Conservation (phyloP, 2,329 filamentous ascomycete genomes). For the Fusarium pseudoanthophilum region DNA sequence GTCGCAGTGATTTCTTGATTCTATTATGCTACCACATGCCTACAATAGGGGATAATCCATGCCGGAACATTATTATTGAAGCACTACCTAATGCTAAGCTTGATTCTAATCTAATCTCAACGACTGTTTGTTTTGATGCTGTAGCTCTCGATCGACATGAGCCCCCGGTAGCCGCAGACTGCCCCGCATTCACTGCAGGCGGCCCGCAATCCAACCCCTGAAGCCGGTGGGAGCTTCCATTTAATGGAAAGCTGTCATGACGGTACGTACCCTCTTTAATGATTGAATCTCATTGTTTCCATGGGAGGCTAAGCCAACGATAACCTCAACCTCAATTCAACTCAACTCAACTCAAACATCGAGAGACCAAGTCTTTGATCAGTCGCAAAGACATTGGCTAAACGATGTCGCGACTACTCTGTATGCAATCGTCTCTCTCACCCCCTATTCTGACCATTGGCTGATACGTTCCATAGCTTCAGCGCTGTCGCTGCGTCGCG, state of each 20-base stretch:
- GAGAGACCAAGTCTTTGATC: slow-evolving; percentile 15
- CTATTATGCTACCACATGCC: too few species aligned
- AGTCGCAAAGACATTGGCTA: slow-evolving; percentile 18
- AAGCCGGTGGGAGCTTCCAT: slow-evolving; percentile 1
- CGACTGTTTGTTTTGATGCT: neutral
- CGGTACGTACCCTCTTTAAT: slow-evolving; percentile 39
- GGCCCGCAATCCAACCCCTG: slow-evolving; percentile 25
- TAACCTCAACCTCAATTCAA: slow-evolving; percentile 3
- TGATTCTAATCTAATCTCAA: neutral
- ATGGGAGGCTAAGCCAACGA: slow-evolving; percentile 10
- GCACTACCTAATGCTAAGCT: neutral
- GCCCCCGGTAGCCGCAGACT: slow-evolving; percentile 20
- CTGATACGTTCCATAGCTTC: slow-evolving; percentile 57
- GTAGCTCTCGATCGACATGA: slow-evolving; percentile 6
- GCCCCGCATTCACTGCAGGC: slow-evolving; percentile 34
- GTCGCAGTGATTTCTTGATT: neutral
- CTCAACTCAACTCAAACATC: slow-evolving; percentile 10
- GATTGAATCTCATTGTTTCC: slow-evolving; percentile 5
- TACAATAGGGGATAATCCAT: neutral
- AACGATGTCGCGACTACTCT: slow-evolving; percentile 64
- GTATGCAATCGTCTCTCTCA: slow-evolving; percentile 50
- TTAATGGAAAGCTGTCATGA: slow-evolving; percentile 34
- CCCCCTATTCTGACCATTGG: neutral
- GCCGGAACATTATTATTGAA: neutral
- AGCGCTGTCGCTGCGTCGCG: slow-evolving; percentile 77